Base-by-base conservation (phyloP, 2,329 filamentous ascomycete species). In the Dissoconium aciculare region DNA sequence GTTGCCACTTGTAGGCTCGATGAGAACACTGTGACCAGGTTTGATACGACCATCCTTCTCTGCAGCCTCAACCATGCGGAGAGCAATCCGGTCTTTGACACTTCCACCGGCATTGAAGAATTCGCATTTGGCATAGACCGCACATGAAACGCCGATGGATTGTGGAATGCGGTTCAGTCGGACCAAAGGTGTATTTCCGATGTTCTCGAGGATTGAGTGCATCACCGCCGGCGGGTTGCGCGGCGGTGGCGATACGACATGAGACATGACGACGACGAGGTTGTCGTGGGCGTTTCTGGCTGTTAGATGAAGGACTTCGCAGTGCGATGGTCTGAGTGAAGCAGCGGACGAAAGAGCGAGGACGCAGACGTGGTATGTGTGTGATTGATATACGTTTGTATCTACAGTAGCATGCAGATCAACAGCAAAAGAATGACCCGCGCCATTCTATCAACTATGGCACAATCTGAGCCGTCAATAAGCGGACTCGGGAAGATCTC, bases 1-100 rank as follows among this genome's bases (percentile, higher is more conserved):
- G 57, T 98, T 98, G 33, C 89, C 89, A 51, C 83, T 93, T 28
- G 89, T 98, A 6, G 89, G 89, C 68, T 98, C 89, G 52, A 98
- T 98, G 50, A 98, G 63, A 5, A 54, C 53, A 31, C 84, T 95
- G 59, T 95, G 85, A 34, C 87, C 89, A 15, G 89, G 89, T 68
- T 89, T 94, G 60, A 98, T 94, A 42, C 87, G 75, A 27, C 89
- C 89, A 31, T 71, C 77, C 52, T 72, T 74, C 67, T 98, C 89
- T 10, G 89, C 89, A 56, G 87, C 80, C 60, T 95, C 85, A 39
- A 98, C 79, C 89, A 98, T 98, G 51, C 89, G 80, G 54, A 94
- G 63, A 13, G 89, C 89, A 54, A 98, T 98, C 73, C 78, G 48
- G 82, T 95, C 15, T 83, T 95, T 55, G 84, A 89, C 1, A 64